Percentiles rank a stretch among this genome's conserved stretches.
Conservation (phyloP, 345 rosid species). For the Eucalyptus coolabah region DNA sequence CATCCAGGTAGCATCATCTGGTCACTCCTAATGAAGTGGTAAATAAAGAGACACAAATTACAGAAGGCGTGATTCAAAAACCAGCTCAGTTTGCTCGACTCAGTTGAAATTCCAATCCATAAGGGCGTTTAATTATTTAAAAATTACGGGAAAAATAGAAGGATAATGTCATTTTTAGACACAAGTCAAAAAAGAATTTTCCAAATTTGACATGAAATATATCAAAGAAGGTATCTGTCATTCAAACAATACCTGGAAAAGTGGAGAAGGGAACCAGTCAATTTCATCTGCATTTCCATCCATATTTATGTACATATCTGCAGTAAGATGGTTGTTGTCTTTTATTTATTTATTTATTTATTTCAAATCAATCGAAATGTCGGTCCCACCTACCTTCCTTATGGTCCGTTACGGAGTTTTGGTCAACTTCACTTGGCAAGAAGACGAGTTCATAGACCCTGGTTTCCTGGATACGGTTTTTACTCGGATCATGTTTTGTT, state of each 20-base stretch:
- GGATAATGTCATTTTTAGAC: background rate
- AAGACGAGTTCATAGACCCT: too few relatives aligned
- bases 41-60: background rate
- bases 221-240: background rate
- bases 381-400: too few relatives aligned
- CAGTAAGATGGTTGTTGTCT: slow-evolving; percentile 54
- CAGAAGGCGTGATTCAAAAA: background rate
- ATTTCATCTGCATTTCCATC: slow-evolving; percentile 61
- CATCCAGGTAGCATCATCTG: background rate
- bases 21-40: background rate
- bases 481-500: too few relatives aligned
- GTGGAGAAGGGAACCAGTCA: slow-evolving; percentile 82
- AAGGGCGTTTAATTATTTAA: too few relatives aligned
- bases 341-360: too few relatives aligned
- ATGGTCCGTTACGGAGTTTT: too few relatives aligned
- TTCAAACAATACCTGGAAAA: slow-evolving; percentile 65
- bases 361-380: too few relatives aligned
- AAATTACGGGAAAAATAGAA: background rate
- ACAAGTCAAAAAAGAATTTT: background rate
- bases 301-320: slow-evolving; percentile 84
- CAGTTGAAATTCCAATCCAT: background rate
- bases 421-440: too few relatives aligned
- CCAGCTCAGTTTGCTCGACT: background rate
- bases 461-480: too few relatives aligned
- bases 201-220: background rate